Conservation (phyloP, 371 early-diverging fungal genomes). For the Rhizopus arrhizus region DNA sequence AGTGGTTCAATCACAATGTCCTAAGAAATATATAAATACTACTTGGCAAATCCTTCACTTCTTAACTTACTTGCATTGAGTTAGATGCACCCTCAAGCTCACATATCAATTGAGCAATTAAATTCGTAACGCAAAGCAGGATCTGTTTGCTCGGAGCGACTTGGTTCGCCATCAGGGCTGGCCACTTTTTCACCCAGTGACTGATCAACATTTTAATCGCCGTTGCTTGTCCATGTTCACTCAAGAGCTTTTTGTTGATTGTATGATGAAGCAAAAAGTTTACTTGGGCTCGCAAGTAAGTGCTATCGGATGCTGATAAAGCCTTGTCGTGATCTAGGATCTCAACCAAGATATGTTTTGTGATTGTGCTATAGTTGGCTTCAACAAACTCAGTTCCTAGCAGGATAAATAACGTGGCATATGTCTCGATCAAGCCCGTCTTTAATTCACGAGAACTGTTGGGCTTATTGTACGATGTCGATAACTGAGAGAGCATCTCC, state of each 20-base stretch:
- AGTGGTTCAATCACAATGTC: constrained; percentile 68
- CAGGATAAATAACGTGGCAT: constrained; percentile 71
- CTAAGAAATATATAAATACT: constrained; percentile 27
- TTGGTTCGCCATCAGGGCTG: constrained; percentile 65
- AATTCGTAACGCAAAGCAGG: constrained; percentile 69
- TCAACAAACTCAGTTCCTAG: constrained; percentile 79
- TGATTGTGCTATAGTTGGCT: constrained; percentile 69
- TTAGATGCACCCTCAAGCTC: constrained; percentile 81
- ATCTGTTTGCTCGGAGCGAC: constrained; percentile 63
- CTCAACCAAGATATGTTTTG: constrained; percentile 70
- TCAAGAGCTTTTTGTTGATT: constrained; percentile 69
- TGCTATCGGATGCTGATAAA: constrained; percentile 56
- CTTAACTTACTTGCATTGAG: constrained; percentile 60
- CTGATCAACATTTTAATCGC: constrained; percentile 70
- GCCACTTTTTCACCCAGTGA: constrained; percentile 72
- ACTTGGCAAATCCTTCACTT: not conserved
- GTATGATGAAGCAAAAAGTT: constrained; percentile 77
- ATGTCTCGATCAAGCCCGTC: constrained; percentile 81
- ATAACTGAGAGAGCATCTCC: constrained; percentile 72
- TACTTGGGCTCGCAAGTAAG: constrained; percentile 68
- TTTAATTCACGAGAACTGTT: constrained; percentile 71
- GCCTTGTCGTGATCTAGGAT: constrained; percentile 45
- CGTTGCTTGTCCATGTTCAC: constrained; percentile 79
- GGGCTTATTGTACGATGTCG: constrained; percentile 60
- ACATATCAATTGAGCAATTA: constrained; percentile 70